Evolutionary conservation across 768 basidiomycete species (phyloP), one percentile per base, ranked within the genome.

Genomic region (Tulasnella sp.): DNA sequence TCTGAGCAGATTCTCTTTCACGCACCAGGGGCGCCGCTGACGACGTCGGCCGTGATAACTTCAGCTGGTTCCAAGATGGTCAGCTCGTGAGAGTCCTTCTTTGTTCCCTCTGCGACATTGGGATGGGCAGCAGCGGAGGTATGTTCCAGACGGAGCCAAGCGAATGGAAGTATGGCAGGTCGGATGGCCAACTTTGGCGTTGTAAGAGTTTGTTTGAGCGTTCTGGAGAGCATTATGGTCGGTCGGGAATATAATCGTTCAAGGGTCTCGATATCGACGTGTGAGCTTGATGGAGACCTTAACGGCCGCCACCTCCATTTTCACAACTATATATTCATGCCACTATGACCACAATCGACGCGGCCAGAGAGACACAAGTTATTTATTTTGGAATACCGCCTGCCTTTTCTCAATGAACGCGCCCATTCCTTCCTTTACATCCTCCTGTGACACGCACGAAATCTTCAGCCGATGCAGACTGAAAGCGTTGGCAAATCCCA

Each of bases 331-430:
- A n/a, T n/a, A n/a, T n/a, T n/a, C n/a, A n/a, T n/a, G n/a, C n/a
- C n/a, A n/a, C n/a, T n/a, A n/a, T n/a, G n/a, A n/a, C n/a, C n/a
- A n/a, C n/a, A n/a, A n/a, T n/a, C n/a, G n/a, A n/a, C n/a, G n/a
- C n/a, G n/a, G n/a, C n/a, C n/a, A n/a, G n/a, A n/a, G n/a, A n/a
- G n/a, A n/a, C n/a, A n/a, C 42, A 43, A 43, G 7, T 60, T 67
- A 78, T 48, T 72, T 68, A 71, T 93, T 78, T 31, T 81, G 82
- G 73, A 91, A 99, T 21, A 79, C 76, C 15, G 94, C 74, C 71
- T 87, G 86, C 68, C 94, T 79, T 77, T 96, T 98, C 72, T 96
- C 89, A 9, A 83, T 82, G 66, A 99, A 98, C 22, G 93, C 94
- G 22, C 76, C 70, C 94, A 97, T 99, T 19, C 94, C 93, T 93